These are phyloP conservation scores for Cokeromyces recurvatus DNA, from an alignment of 371 early-diverging fungal genomes.

Conservation along the genomic window DNA sequence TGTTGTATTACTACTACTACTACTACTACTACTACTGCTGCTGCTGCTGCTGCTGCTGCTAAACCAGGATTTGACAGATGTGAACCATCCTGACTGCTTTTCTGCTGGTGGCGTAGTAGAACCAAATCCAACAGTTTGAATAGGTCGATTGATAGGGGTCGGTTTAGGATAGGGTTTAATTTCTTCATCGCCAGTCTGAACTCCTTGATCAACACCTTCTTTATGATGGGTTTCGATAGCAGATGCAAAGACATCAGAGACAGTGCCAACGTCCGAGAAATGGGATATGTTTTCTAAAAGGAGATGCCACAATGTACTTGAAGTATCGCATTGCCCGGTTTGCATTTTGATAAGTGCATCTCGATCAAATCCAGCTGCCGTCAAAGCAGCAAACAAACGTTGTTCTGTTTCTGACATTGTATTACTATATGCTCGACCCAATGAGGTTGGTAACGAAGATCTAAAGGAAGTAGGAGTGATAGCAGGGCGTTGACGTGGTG, in stretches of 20 bases:
- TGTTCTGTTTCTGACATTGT: constrained; percentile 40
- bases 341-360: constrained; percentile 59
- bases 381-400: constrained; percentile 45
- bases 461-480: constrained; percentile 13
- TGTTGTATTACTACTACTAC: too few relatives aligned
- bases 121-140: constrained; percentile 19
- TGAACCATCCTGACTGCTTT: constrained; percentile 34
- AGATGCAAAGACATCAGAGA: constrained; percentile 21
- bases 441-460: constrained; percentile 14
- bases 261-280: background rate
- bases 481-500: constrained; percentile 16
- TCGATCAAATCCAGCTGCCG: constrained; percentile 63
- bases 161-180: constrained; percentile 17
- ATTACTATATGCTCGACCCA: background rate
- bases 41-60: constrained; percentile 20
- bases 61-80: constrained; percentile 50
- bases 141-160: background rate
- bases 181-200: constrained; percentile 6
- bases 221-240: constrained; percentile 9
- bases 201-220: constrained; percentile 9
- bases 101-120: constrained; percentile 12
- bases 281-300: constrained; percentile 42
- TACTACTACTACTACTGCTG: constrained; percentile 7
- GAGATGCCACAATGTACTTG: constrained; percentile 71
- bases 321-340: constrained; percentile 60